phyloP scores from a whole-genome alignment of 441 rosid species.

The Pelargonium myrrhifolium region DNA sequence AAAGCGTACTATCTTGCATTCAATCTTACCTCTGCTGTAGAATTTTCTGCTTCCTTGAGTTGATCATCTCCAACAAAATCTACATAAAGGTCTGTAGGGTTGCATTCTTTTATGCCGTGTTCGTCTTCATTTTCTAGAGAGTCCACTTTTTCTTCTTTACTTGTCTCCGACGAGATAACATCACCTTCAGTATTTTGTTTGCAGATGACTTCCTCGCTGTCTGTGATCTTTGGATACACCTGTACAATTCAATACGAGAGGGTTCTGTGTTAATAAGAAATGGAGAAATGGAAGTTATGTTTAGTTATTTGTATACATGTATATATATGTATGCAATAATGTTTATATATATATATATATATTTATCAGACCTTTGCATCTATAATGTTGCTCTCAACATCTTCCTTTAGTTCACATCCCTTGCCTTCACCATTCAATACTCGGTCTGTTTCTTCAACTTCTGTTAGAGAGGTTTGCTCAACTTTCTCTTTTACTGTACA shows the following conservation, averaged over 20 bases:
- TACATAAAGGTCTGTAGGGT: background rate
- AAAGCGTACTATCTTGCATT: no score
- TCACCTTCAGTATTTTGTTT: conserved; percentile 11
- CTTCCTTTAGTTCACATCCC: conserved; percentile 5
- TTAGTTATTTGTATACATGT: background rate
- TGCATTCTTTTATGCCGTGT: background rate
- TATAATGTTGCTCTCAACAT: background rate
- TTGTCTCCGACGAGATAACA: background rate
- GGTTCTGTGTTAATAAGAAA: background rate
- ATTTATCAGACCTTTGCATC: conserved; percentile 21
- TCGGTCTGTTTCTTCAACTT: conserved; percentile 14
- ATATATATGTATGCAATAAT: background rate
- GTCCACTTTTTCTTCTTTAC: conserved; percentile 3
- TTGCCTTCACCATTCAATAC: conserved; percentile 16
- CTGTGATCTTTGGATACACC: conserved; percentile 16
- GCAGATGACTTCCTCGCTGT: conserved; percentile 2
- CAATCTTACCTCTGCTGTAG: background rate
- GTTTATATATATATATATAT: background rate
- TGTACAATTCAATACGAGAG: background rate
- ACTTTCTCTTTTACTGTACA: conserved; percentile 12
- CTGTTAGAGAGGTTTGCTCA: conserved; percentile 14
- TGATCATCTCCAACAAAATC: conserved; percentile 1
- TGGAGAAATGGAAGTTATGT: background rate
- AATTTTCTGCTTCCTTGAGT: background rate
- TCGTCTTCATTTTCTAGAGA: background rate